A percentile compares a stretch with the other conserved stretches of the same genome.
Conservation (phyloP, 345 rosid genomes). For the Zanthoxylum bungeanum region DNA sequence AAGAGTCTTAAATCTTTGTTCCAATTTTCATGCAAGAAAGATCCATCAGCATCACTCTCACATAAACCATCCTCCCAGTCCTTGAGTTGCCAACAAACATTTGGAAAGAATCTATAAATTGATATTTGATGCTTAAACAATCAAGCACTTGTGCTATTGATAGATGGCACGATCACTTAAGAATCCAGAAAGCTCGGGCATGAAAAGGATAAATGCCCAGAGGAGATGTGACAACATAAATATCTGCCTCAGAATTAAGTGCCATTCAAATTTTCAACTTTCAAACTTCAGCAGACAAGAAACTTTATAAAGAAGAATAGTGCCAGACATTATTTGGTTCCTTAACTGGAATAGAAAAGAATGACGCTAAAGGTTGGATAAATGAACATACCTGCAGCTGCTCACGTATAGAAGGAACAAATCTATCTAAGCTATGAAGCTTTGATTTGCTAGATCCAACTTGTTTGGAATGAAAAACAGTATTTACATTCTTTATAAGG, state of each 20-base stretch:
- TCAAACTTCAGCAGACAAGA: not conserved
- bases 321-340: no score
- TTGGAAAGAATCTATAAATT: not conserved
- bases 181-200: not conserved
- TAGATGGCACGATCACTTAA: not conserved
- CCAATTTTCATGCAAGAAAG: slow-evolving; percentile 88
- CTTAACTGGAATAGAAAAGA: not conserved
- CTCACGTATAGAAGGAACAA: slow-evolving; percentile 66
- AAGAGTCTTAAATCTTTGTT: slow-evolving; percentile 79
- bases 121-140: not conserved
- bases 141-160: not conserved
- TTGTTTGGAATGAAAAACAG: slow-evolving; percentile 61
- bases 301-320: not conserved
- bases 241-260: not conserved
- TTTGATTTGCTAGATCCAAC: slow-evolving; percentile 47
- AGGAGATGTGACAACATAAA: not conserved
- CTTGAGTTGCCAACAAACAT: slow-evolving; percentile 34
- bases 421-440: slow-evolving; percentile 43
- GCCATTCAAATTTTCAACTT: not conserved
- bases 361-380: not conserved
- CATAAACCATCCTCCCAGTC: slow-evolving; percentile 96
- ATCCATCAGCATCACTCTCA: slow-evolving; percentile 87
- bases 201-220: not conserved
- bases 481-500: slow-evolving; percentile 63
- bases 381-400: slow-evolving; percentile 59